A percentile compares a stretch with the other conserved stretches of the same genome.
Conservation (phyloP, 1,139 yeast species). For the Keqinozyma sinolaborantium region DNA sequence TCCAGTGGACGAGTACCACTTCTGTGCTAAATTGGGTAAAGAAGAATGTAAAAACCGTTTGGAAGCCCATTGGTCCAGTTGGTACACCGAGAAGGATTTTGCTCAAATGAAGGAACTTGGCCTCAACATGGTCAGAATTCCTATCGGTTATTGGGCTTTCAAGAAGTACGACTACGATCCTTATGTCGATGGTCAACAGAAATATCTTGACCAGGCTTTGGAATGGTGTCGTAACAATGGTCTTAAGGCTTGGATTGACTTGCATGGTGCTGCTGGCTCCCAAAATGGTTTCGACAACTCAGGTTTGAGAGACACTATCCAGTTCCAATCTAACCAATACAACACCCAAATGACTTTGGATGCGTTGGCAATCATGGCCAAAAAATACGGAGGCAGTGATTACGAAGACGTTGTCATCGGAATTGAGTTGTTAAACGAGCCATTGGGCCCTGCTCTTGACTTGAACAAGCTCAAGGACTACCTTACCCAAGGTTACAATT, state of each 20-base stretch:
- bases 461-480: slow-evolving; percentile 56
- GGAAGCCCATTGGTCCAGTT: slow-evolving; percentile 72
- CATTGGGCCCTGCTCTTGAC: slow-evolving; percentile 68
- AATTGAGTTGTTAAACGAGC: slow-evolving; percentile 86
- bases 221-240: slow-evolving; percentile 65
- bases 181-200: slow-evolving; percentile 80
- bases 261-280: slow-evolving; percentile 97
- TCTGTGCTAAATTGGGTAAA: slow-evolving; percentile 59
- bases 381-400: slow-evolving; percentile 63
- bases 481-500: slow-evolving; percentile 52
- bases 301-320: slow-evolving; percentile 67
- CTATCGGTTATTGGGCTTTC: slow-evolving; percentile 97
- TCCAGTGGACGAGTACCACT: slow-evolving; percentile 88
- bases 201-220: slow-evolving; percentile 70
- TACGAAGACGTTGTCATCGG: slow-evolving; percentile 77
- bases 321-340: slow-evolving; percentile 49
- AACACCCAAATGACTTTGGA: slow-evolving; percentile 52
- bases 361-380: slow-evolving; percentile 42
- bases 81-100: slow-evolving; percentile 77
- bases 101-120: slow-evolving; percentile 59
- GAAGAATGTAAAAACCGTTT: slow-evolving; percentile 51
- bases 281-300: slow-evolving; percentile 97
- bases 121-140: slow-evolving; percentile 82
- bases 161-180: slow-evolving; percentile 65
- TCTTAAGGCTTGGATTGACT: slow-evolving; percentile 83